Evolutionary conservation across 441 rosid species (phyloP).

Genomic region (Jatropha podagrica): DNA sequence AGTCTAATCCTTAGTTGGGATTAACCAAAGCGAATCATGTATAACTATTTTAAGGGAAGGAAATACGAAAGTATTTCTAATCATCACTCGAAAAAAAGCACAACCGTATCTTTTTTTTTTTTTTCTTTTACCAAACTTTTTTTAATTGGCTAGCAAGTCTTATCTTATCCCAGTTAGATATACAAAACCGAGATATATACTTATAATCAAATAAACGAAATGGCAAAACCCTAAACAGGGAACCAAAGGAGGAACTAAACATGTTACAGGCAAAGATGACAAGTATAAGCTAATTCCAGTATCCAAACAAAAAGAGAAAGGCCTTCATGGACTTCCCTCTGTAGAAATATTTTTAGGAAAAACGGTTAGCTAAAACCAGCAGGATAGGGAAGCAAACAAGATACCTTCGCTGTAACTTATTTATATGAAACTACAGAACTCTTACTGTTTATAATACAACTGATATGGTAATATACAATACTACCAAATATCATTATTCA

Average conservation of each 20-base stretch:
- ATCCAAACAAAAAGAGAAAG: slow-evolving; percentile 19
- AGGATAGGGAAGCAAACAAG: neutral
- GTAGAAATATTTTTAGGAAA: neutral
- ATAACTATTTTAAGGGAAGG: too few species aligned
- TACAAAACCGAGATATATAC: too few species aligned
- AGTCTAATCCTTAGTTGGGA: too few species aligned
- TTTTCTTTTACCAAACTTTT: too few species aligned
- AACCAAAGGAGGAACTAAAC: neutral
- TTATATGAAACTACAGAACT: slow-evolving; percentile 18
- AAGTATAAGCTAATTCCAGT: slow-evolving; percentile 1
- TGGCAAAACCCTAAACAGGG: neutral
- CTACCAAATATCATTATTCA: too few species aligned
- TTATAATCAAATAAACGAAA: neutral
- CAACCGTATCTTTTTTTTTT: too few species aligned
- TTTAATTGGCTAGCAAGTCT: too few species aligned
- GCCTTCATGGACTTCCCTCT: slow-evolving; percentile 6
- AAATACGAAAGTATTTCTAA: too few species aligned
- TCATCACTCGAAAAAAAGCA: too few species aligned
- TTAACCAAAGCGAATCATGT: too few species aligned
- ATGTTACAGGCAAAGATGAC: slow-evolving; percentile 5
- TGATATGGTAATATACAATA: too few species aligned
- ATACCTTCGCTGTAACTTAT: slow-evolving; percentile 11
- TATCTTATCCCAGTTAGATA: too few species aligned
- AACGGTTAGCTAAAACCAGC: slow-evolving; percentile 27
- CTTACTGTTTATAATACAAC: slow-evolving; percentile 8